Evolutionary conservation across 2,329 filamentous ascomycete genomes (phyloP).

Genomic region (Hymenoscyphus salicellus): DNA sequence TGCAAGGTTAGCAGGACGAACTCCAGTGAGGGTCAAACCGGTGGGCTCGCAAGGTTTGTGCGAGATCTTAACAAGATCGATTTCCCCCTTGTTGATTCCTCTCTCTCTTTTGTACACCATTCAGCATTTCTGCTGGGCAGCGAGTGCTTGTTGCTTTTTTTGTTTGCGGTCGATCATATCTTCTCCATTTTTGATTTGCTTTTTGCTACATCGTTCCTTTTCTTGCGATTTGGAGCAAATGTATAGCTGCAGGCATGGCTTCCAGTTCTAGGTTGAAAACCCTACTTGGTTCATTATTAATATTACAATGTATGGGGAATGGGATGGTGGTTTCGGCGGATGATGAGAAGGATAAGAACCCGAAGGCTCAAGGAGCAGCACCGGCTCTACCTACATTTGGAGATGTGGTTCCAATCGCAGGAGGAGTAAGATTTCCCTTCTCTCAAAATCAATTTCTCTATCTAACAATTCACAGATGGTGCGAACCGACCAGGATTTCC

Average conservation of each 20-base stretch:
- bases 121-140: not conserved
- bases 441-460: not conserved
- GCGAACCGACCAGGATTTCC: conserved; percentile 36
- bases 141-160: not conserved
- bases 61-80: not conserved
- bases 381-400: conserved; percentile 17
- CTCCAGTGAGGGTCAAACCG: conserved; percentile 4
- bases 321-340: conserved; percentile 9
- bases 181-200: not conserved
- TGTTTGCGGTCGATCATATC: not conserved
- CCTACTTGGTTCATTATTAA: conserved; percentile 19
- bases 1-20: not conserved
- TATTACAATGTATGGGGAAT: conserved; percentile 17
- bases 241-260: conserved; percentile 20
- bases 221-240: not conserved
- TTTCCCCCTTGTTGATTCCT: not conserved
- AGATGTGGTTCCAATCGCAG: conserved; percentile 19
- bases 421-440: conserved; percentile 15
- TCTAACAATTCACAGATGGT: conserved; percentile 18
- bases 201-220: not conserved
- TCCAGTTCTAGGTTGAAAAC: conserved; percentile 17
- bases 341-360: not conserved
- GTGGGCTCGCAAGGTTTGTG: not conserved
- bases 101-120: not conserved
- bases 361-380: not conserved